Evolutionary conservation across 1,139 yeast genomes (phyloP), one percentile per base, ranked within the genome.

Genomic region (Suhomyces maxii): DNA sequence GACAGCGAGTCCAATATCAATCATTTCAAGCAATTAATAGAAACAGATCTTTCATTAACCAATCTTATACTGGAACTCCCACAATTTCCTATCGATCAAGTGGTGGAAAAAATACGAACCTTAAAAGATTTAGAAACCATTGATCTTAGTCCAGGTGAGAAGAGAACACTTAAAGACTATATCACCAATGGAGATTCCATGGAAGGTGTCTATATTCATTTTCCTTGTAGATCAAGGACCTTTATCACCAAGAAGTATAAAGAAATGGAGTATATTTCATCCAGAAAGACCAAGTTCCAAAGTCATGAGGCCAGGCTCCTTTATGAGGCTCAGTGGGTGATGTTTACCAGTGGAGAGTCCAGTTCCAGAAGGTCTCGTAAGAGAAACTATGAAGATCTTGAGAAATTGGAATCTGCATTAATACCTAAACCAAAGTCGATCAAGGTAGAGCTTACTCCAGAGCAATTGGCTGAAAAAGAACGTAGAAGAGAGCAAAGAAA

Each of bases 251-350:
- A 44, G 1, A 57, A 59, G 43, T 52, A 58, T 34, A 58, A 58
- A 28, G 60, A 60, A 14, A 48, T 62, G 45, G 40, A 33, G 56
- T 58, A 45, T 54, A 58, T 32, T 58, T 64, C 37, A 51, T 61
- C 13, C 53, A 55, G 76, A 47, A 61, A 59, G 47, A 58, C 59
- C 3, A 56, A 53, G 12, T 72, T 71, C 51, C 62, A 60, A 40
- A 63, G 59, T 42, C 43, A 49, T 2, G 55, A 60, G n/a, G 77
- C 71, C 37, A 57, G 66, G 39, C 63, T 73, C 39, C 48, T 66
- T 7, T 73, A 72, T 48, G 72, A 69, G 50, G 73, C 76, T 1
- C 60, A 65, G 45, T 71, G 77, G 79, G 65, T 68, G 13, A 57
- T 53, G 23, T 58, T 58, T 10, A 60, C 57, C 39, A 56, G 52